Evolutionary conservation across 2,329 filamentous ascomycete genomes (phyloP), one percentile per base, ranked within the genome.

Genomic region (Dendrostoma leiphaemia): DNA sequence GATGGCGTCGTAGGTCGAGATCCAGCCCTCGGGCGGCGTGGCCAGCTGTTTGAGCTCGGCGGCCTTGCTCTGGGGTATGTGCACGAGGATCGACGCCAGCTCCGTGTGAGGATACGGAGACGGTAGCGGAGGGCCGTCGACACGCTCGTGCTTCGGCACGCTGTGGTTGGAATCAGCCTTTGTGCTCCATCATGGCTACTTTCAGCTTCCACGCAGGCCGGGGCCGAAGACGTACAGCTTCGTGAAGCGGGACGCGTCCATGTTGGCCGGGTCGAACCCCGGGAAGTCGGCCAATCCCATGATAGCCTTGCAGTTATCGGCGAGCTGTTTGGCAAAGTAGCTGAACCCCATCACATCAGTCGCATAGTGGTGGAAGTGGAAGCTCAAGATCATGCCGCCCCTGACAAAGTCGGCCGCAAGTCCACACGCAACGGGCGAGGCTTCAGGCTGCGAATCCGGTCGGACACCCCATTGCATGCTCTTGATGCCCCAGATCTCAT

Each of bases 1-100:
- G 49, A 71, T 68, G 12, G 73, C 73, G 46, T 77, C 74, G 58
- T 76, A 76, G 3, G 71, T 76, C 2, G 74, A 77, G 31, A 77
- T 67, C 71, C 73, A 75, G 28, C 31, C 4, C 32, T 37, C 9
- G 41, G 23, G 6, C n/a, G 41, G 9, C 24, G 31, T 4, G 21
- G 23, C 32, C 6, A 37, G 29, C 6, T 21, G 10, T 62, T 62
- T 77, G 2, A 78, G 60, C 44, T 67, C 58, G 0, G 66, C 67
- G 0, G 71, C 70, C 54, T 74, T 76, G 60, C 73, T 75, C 53
- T 68, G 69, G 3, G 73, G 71, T 0, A 77, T 63, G 50, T 77
- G 74, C 56, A 76, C 75, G 1, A 76, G 64, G 0, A 74, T 64
- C 1, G 58, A 65, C 1, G 61, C 40, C 6, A 50, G 46, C 6